Base-by-base conservation (phyloP, 179 eudicot genomes). In the Gypsophila paniculata region DNA sequence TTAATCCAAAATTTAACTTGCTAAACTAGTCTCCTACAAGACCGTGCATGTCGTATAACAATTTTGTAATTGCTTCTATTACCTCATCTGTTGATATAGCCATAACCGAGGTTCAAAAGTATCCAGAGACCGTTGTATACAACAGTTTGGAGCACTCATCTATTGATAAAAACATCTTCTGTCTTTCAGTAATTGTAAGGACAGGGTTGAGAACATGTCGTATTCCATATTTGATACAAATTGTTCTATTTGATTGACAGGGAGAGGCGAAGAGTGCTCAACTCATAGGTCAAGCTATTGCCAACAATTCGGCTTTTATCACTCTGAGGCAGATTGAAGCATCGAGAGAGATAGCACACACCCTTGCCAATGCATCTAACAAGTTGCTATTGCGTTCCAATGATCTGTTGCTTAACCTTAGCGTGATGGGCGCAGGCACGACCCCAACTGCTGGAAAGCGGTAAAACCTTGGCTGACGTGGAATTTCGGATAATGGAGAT, bases 211-310 rank as follows among this genome's bases (percentile, higher is more conserved):
- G 34, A 29, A 29, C 34, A 29, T 4, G 34, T 1, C 1, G 34
- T 29, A 29, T 29, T 29, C 34, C 34, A 29, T 29, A 29, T 29
- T 29, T 29, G 34, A 29, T 29, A 29, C 34, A 62, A 65, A 12
- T 39, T 15, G 6, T 39, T 12, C 42, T 51, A 15, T 36, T 32
- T 52, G 32, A 8, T 21, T 44, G n/a, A 42, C 82, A 87, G 88
- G 91, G 91, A 29, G 91, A 87, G 62, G 91, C 91, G 21, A 87
- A 82, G 82, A 87, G 91, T 82, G 91, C 91, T 19, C 84, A 84
- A 57, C 78, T 87, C 52, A 86, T 87, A 62, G 91, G 91, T 38
- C 77, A 82, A 74, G 87, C 89, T 10, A 82, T 87, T 66, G 76
- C 91, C 49, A 81, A 84, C 71, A 87, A 87, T 73, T 76, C 80